Evolutionary conservation across 441 rosid species (phyloP), one percentile per base, ranked within the genome.

Genomic region (Pelargonium myrrhifolium): DNA sequence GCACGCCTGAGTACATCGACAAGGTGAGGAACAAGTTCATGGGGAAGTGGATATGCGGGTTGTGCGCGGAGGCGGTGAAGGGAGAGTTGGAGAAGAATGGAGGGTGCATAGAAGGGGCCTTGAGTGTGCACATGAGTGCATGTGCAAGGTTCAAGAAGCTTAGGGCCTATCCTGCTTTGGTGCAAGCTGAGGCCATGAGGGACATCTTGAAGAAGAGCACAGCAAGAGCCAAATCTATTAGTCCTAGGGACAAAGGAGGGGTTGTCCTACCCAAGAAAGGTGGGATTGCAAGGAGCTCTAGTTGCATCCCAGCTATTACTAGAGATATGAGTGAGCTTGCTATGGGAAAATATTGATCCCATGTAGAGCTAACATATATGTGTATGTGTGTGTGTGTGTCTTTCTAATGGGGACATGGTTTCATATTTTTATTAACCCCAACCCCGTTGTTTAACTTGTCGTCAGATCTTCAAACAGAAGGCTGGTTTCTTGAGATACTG

Each of bases 161-260:
- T 15, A 82, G 96, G 78, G 96, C 88, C 59, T 85, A 78, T 75
- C 97, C 96, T 0, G 90, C 88, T 63, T 69, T 93, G 72, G 85
- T 79, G 43, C 96, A 90, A 69, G 99, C 97, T 0, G 90, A 89
- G 65, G 99, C 99, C 66, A 91, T 93, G 97, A 87, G 89, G 64
- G 87, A 86, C 74, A 84, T 93, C 75, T 78, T 89, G 39, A 86
- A 86, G 85, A 91, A 75, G 82, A 76, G 71, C 64, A 39, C 75
- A 2, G 0, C 55, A 43, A 83, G 95, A 76, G 81, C 81, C 0
- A 83, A 86, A 49, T 85, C 95, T 40, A 47, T 80, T 18, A 74
- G 83, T 73, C 87, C 85, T 10, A 75, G 83, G 66, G 85, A 84
- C 20, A 71, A 45, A 51, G 51, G 63, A 3, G 43, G 70, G 56